phyloP scores from a whole-genome alignment of 495 filamentous ascomycete species.

The Xylaria scruposa region DNA sequence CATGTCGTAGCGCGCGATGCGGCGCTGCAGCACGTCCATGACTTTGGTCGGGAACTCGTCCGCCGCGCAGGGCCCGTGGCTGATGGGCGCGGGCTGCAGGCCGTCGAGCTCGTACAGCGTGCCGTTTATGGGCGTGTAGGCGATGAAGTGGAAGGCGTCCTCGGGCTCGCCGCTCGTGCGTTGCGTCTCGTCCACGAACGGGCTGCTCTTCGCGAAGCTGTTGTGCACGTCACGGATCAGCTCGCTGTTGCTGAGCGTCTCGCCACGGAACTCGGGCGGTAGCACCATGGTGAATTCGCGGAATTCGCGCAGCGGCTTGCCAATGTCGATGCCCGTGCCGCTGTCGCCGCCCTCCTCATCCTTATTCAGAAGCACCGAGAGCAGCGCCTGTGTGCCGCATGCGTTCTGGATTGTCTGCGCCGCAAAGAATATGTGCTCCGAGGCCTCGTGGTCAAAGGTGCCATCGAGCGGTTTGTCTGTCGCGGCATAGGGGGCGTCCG shows the following conservation, averaged over 20 bases:
- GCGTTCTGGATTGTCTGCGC: conserved; percentile 99
- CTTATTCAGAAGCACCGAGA: conserved; percentile 90
- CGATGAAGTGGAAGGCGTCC: conserved; percentile 98
- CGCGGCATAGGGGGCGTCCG: conserved; percentile 67
- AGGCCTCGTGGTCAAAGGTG: conserved; percentile 74
- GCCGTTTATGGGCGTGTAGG: conserved; percentile 82
- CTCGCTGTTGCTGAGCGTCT: conserved; percentile 70
- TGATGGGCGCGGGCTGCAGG: conserved; percentile 88
- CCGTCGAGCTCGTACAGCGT: conserved; percentile 94
- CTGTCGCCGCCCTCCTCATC: conserved; percentile 29
- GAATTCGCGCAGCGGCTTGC: conserved; percentile 73
- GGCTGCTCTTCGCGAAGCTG: conserved; percentile 83
- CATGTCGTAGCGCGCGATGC: conserved; percentile 84
- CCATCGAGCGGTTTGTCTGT: conserved; percentile 75
- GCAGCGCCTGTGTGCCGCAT: conserved; percentile 94
- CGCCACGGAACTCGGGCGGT: conserved; percentile 75
- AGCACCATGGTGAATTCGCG: conserved; percentile 90
- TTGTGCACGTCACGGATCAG: conserved; percentile 93
- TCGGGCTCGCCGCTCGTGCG: conserved; percentile 66
- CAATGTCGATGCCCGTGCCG: conserved; percentile 52
- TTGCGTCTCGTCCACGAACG: conserved; percentile 88
- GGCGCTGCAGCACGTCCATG: conserved; percentile 81
- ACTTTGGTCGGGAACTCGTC: conserved; percentile 81
- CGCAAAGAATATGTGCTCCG: conserved; percentile 88
- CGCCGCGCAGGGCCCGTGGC: conserved; percentile 74